phyloP scores from a whole-genome alignment of 2,329 filamentous ascomycete genomes.

The Cladosporium sp. region DNA sequence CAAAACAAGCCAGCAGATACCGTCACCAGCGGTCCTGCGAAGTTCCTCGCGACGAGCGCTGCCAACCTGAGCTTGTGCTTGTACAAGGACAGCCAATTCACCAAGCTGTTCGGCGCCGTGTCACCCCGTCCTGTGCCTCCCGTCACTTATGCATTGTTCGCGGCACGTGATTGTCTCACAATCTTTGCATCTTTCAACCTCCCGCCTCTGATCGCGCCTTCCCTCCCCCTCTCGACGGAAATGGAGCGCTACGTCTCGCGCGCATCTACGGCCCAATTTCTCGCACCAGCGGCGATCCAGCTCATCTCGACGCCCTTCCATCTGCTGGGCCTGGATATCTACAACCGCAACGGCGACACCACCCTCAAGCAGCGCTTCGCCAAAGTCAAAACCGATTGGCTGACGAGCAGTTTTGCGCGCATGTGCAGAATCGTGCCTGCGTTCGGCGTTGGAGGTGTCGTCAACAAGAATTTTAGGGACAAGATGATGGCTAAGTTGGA shows the following conservation, averaged over 20 bases:
- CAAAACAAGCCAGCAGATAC: slow-evolving; percentile 52
- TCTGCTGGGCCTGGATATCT: slow-evolving; percentile 78
- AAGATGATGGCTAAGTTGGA: slow-evolving; percentile 62
- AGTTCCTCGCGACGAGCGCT: slow-evolving; percentile 76
- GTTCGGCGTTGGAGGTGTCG: slow-evolving; percentile 82
- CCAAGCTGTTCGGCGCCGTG: slow-evolving; percentile 70
- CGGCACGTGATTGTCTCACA: slow-evolving; percentile 77
- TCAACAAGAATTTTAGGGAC: slow-evolving; percentile 69
- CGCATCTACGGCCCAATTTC: slow-evolving; percentile 65
- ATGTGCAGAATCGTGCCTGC: slow-evolving; percentile 84
- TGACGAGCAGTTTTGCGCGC: slow-evolving; percentile 66
- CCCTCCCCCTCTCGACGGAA: slow-evolving; percentile 43
- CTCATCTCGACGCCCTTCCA: slow-evolving; percentile 78
- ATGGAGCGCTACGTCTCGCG: slow-evolving; percentile 50
- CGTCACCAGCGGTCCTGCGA: slow-evolving; percentile 70
- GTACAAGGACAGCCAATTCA: slow-evolving; percentile 86
- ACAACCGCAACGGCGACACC: slow-evolving; percentile 60
- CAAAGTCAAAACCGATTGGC: slow-evolving; percentile 71
- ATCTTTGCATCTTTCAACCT: slow-evolving; percentile 93
- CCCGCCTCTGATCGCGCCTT: slow-evolving; percentile 71
- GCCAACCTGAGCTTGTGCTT: slow-evolving; percentile 83
- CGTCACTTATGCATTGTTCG: slow-evolving; percentile 73
- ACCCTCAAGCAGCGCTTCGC: slow-evolving; percentile 58
- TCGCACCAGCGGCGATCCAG: slow-evolving; percentile 75
- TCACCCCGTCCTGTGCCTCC: slow-evolving; percentile 56